Conservation (phyloP, 257 asterid genomes). For the Apocynum venetum region DNA sequence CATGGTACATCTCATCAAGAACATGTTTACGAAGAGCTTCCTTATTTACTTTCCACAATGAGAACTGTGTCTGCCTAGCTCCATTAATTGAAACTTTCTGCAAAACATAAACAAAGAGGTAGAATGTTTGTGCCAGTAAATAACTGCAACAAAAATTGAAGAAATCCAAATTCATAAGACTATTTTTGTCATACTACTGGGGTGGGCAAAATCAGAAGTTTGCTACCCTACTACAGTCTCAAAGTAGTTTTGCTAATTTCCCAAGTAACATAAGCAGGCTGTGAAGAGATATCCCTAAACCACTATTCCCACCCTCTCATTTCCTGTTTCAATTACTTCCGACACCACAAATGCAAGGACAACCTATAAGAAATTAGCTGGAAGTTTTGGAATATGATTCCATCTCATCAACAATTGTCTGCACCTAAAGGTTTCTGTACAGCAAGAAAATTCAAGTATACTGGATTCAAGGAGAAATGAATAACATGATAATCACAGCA, state of each 20-base stretch:
- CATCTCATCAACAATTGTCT: not conserved
- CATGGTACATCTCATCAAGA: slow-evolving; percentile 86
- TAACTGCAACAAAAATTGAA: not conserved
- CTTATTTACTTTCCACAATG: slow-evolving; percentile 57
- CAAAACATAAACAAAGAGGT: slow-evolving; percentile 4
- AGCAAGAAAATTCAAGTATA: not conserved
- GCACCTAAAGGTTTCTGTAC: no score
- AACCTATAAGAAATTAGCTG: no score
- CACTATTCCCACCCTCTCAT: no score
- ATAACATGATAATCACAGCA: not conserved
- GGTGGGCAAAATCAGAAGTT: not conserved
- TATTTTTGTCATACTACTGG: not conserved
- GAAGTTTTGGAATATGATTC: not conserved
- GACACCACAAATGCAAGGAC: no score
- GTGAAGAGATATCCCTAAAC: no score
- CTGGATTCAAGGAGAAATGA: not conserved
- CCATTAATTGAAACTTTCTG: slow-evolving; percentile 48
- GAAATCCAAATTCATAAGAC: not conserved
- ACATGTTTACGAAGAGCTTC: slow-evolving; percentile 37
- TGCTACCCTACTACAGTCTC: not conserved
- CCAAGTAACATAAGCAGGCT: not conserved
- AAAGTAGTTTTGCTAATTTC: not conserved
- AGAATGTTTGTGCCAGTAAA: not conserved
- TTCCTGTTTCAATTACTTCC: no score
- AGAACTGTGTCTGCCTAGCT: slow-evolving; percentile 30